These are phyloP conservation scores for Helotiales sp. DNA, from an alignment of 2,329 filamentous ascomycete species.

Conservation along the genomic window DNA sequence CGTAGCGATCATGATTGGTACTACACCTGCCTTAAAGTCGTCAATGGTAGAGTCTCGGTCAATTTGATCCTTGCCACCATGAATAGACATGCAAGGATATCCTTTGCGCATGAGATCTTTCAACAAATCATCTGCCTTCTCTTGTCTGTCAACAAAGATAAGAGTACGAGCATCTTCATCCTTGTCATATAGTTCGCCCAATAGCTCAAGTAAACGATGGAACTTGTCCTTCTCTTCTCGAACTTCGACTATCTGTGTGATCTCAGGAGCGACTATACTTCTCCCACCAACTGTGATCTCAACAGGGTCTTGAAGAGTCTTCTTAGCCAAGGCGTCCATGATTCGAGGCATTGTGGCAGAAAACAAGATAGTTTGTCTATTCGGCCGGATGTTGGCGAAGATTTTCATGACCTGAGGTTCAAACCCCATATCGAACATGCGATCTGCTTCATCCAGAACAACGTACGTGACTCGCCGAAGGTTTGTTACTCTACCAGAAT, in stretches of 20 bases:
- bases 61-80: conserved; percentile 90
- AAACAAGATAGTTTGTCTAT: conserved; percentile 92
- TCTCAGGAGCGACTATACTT: conserved; percentile 85
- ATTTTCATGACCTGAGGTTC: conserved; percentile 98
- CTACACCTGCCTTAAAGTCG: conserved; percentile 89
- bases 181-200: conserved; percentile 81
- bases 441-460: conserved; percentile 94
- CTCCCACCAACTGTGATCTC: conserved; percentile 91
- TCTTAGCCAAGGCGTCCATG: conserved; percentile 87
- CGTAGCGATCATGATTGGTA: conserved; percentile 89
- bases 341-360: conserved; percentile 95
- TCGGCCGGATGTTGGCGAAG: conserved; percentile 84
- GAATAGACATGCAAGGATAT: conserved; percentile 90
- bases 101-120: conserved; percentile 80
- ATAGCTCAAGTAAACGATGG: conserved; percentile 75
- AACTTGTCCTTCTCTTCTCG: conserved; percentile 83
- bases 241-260: conserved; percentile 90
- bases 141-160: conserved; percentile 90
- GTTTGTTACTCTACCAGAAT: conserved; percentile 92
- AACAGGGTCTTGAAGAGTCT: conserved; percentile 80
- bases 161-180: conserved; percentile 89
- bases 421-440: conserved; percentile 99
- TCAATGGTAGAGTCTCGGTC: conserved; percentile 90
- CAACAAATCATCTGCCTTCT: conserved; percentile 79
- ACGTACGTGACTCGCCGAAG: conserved; percentile 87